Percentiles rank a stretch among this genome's conserved stretches.
Conservation (phyloP, 495 filamentous ascomycete species). For the Xylaria castorea region DNA sequence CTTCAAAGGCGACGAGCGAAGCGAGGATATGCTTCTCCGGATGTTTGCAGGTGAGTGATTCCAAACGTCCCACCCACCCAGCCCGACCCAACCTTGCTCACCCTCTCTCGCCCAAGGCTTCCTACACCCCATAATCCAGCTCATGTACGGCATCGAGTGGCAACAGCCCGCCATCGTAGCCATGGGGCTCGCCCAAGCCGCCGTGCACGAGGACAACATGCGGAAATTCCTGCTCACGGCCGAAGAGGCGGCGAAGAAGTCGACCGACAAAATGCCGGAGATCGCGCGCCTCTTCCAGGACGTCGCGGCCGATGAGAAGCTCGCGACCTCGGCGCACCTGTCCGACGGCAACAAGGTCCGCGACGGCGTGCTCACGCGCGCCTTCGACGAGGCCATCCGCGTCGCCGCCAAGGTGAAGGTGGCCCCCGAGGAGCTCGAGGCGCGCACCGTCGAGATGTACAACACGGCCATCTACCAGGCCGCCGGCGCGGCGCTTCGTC, state of each 20-base stretch:
- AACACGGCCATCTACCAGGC: slow-evolving; percentile 71
- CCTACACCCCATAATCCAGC: slow-evolving; percentile 82
- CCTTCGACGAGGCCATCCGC: slow-evolving; percentile 65
- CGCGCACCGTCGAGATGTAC: slow-evolving; percentile 78
- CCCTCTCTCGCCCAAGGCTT: slow-evolving; percentile 56
- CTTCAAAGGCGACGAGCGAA: slow-evolving; percentile 65
- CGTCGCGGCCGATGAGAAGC: slow-evolving; percentile 59
- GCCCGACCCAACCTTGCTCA: slow-evolving; percentile 25
- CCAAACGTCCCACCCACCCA: neutral
- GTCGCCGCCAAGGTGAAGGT: slow-evolving; percentile 67
- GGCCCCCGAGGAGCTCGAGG: slow-evolving; percentile 65
- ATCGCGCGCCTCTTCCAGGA: slow-evolving; percentile 66
- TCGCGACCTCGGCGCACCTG: slow-evolving; percentile 57
- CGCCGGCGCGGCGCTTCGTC: slow-evolving; percentile 63
- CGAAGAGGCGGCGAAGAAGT: slow-evolving; percentile 56
- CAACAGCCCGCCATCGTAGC: slow-evolving; percentile 80
- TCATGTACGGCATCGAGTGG: slow-evolving; percentile 85
- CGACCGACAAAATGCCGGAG: slow-evolving; percentile 44
- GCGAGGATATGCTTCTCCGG: slow-evolving; percentile 67
- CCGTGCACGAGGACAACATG: slow-evolving; percentile 64
- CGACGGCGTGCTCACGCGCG: slow-evolving; percentile 69
- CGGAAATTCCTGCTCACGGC: slow-evolving; percentile 56
- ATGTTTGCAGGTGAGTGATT: slow-evolving; percentile 59
- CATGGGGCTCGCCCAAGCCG: slow-evolving; percentile 78
- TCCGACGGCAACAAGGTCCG: slow-evolving; percentile 67